A percentile compares a stretch with the other conserved stretches of the same genome.
These are phyloP conservation scores for Trichoderma arundinaceum DNA, from an alignment of 2,329 filamentous ascomycete genomes.

Conservation along the genomic window DNA sequence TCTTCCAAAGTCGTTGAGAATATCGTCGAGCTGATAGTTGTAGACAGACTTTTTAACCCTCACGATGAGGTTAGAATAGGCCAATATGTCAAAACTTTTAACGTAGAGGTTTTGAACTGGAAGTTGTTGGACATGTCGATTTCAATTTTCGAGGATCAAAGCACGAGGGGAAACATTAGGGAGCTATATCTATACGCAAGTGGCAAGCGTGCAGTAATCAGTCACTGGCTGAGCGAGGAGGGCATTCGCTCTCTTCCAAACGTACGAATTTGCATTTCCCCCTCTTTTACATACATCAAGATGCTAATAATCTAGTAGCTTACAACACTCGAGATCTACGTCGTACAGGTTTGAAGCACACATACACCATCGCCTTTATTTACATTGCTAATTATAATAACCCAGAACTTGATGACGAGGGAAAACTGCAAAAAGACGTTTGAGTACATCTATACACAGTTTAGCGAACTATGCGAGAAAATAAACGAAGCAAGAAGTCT, in stretches of 20 bases:
- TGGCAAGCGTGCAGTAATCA: conserved; percentile 1
- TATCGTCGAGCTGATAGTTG: not conserved
- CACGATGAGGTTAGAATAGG: not conserved
- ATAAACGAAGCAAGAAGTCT: too few relatives aligned
- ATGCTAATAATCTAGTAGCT: too few relatives aligned
- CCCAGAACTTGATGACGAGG: too few relatives aligned
- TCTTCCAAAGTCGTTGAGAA: not conserved
- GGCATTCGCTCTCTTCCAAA: not conserved
- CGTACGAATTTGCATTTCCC: not conserved
- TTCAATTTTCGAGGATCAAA: not conserved
- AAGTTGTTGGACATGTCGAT: not conserved
- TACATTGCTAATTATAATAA: too few relatives aligned
- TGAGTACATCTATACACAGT: too few relatives aligned
- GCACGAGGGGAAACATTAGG: not conserved
- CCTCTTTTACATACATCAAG: too few relatives aligned
- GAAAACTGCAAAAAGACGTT: too few relatives aligned
- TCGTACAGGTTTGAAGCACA: too few relatives aligned
- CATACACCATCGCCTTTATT: too few relatives aligned
- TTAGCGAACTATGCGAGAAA: too few relatives aligned
- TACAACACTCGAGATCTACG: too few relatives aligned
- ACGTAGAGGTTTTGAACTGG: not conserved
- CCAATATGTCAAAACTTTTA: not conserved
- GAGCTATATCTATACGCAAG: conserved; percentile 6
- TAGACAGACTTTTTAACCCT: conserved; percentile 8
- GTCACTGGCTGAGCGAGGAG: not conserved